Evolutionary conservation across 495 filamentous ascomycete species (phyloP).

Genomic region (Ascobolus immersus): DNA sequence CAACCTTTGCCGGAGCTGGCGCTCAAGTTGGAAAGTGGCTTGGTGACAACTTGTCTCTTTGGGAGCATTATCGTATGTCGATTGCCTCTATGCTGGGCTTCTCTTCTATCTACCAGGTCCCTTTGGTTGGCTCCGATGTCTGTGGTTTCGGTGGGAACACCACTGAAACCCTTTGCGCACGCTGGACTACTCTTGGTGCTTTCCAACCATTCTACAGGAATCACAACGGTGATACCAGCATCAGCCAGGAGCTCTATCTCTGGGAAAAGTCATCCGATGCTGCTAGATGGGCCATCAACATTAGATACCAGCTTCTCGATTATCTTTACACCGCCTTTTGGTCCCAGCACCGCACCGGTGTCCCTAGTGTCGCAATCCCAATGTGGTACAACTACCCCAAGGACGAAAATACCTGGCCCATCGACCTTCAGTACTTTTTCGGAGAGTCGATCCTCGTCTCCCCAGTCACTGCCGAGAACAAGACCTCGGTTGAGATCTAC

Average conservation of each 20-base stretch:
- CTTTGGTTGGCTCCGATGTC: slow-evolving; percentile 64
- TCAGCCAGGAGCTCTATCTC: slow-evolving; percentile 54
- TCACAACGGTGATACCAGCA: slow-evolving; percentile 30
- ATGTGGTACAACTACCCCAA: slow-evolving; percentile 47
- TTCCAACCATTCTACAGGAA: slow-evolving; percentile 70
- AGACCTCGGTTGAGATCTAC: slow-evolving; percentile 43
- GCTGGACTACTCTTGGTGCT: slow-evolving; percentile 60
- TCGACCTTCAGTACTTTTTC: slow-evolving; percentile 50
- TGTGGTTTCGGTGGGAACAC: slow-evolving; percentile 53
- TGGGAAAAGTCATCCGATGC: slow-evolving; percentile 39
- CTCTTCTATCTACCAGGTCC: slow-evolving; percentile 55
- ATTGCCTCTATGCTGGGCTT: slow-evolving; percentile 50
- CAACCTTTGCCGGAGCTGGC: slow-evolving; percentile 62
- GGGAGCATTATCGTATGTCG: slow-evolving; percentile 43
- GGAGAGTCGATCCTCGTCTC: slow-evolving; percentile 45
- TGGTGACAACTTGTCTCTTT: slow-evolving; percentile 53
- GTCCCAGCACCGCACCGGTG: slow-evolving; percentile 36
- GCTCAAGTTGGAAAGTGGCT: slow-evolving; percentile 64
- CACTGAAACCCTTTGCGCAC: slow-evolving; percentile 54
- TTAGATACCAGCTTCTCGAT: slow-evolving; percentile 50
- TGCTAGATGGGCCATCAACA: slow-evolving; percentile 44
- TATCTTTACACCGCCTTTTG: slow-evolving; percentile 62
- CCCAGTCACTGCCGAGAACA: slow-evolving; percentile 38
- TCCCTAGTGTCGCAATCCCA: slow-evolving; percentile 32
- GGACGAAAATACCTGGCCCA: slow-evolving; percentile 32